Percentiles rank a stretch among this genome's conserved stretches.
Conservation (phyloP, 2,329 filamentous ascomycete genomes). For the Lasiodiplodia sp. region DNA sequence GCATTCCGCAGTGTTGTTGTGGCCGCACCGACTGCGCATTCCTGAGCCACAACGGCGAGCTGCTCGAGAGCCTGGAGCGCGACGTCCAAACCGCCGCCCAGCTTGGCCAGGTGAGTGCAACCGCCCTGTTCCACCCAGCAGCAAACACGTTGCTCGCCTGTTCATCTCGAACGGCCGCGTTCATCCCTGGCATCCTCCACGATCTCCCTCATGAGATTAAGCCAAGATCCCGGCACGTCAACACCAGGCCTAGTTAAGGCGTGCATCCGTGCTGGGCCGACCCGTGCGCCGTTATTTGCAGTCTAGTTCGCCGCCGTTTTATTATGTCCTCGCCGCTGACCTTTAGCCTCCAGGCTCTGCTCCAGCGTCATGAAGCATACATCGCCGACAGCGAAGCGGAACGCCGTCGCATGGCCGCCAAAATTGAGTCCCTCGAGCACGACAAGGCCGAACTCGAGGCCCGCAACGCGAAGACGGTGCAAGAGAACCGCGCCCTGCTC, state of each 20-base stretch:
- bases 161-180: slow-evolving; percentile 3
- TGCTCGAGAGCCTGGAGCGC: slow-evolving; percentile 79
- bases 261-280: slow-evolving; percentile 16
- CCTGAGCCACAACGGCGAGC: slow-evolving; percentile 81
- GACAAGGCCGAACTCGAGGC: slow-evolving; percentile 74
- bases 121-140: slow-evolving; percentile 14
- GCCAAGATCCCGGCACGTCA: slow-evolving; percentile 20
- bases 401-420: slow-evolving; percentile 72
- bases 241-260: slow-evolving; percentile 23
- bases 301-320: slow-evolving; percentile 7
- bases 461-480: slow-evolving; percentile 77
- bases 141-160: slow-evolving; percentile 10
- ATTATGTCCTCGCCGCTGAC: slow-evolving; percentile 59
- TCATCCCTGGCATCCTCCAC: slow-evolving; percentile 11
- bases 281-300: slow-evolving; percentile 25
- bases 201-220: slow-evolving; percentile 21
- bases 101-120: slow-evolving; percentile 83
- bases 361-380: slow-evolving; percentile 91
- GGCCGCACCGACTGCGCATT: slow-evolving; percentile 80
- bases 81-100: slow-evolving; percentile 86
- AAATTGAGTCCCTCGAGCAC: slow-evolving; percentile 77
- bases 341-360: slow-evolving; percentile 79
- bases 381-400: slow-evolving; percentile 92
- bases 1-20: slow-evolving; percentile 75
- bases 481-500: slow-evolving; percentile 82